These are phyloP conservation scores for Podaxis rugospora DNA, from an alignment of 768 basidiomycete genomes.

Conservation along the genomic window DNA sequence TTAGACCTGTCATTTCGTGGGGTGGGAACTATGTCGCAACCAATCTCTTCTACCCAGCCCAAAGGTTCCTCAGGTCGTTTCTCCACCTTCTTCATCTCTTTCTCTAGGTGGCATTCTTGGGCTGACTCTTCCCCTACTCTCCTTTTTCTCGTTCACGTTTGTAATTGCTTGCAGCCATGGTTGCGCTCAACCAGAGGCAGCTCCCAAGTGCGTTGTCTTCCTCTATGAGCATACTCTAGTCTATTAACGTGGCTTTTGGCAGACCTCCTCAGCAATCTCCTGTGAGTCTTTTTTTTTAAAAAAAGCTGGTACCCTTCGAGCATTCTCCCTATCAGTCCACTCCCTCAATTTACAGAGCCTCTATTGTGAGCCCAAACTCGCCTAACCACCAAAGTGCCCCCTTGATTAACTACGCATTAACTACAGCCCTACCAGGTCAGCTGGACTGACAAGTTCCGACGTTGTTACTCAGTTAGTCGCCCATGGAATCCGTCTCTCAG, in stretches of 20 bases:
- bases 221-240: neutral
- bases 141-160: slow-evolving; percentile 9
- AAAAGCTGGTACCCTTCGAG: neutral
- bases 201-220: slow-evolving; percentile 11
- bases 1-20: slow-evolving; percentile 10
- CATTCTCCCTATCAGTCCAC: neutral
- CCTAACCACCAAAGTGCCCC: neutral
- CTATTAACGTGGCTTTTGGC: neutral
- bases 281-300: neutral
- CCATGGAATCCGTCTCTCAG: neutral
- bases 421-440: slow-evolving; percentile 2
- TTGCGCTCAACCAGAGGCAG: slow-evolving; percentile 15
- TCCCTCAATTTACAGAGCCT: neutral
- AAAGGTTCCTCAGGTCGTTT: neutral
- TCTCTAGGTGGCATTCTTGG: neutral
- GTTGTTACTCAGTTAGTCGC: neutral
- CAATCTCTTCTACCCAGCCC: slow-evolving; percentile 9
- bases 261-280: neutral
- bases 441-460: slow-evolving; percentile 5
- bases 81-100: slow-evolving; percentile 12
- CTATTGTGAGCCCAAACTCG: neutral
- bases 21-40: slow-evolving; percentile 14
- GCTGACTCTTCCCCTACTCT: neutral
- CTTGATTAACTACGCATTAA: neutral
- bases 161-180: slow-evolving; percentile 1